Percentiles rank a stretch among this genome's conserved stretches.
These are phyloP conservation scores for Fagopyrum homotropicum DNA, from an alignment of 148 eudicot species.

Conservation along the genomic window DNA sequence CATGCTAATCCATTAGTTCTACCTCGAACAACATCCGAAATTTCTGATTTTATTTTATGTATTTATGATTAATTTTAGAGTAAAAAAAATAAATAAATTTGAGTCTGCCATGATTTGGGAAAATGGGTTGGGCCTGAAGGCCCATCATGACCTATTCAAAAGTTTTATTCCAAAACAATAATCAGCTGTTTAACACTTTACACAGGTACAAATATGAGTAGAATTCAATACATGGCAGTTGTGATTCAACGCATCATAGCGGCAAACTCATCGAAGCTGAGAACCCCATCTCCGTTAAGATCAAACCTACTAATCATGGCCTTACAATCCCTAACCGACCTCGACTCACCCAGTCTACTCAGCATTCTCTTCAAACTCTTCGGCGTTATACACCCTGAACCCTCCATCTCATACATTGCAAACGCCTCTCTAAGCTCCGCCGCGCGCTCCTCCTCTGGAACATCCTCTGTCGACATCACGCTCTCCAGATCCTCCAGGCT, in stretches of 20 bases:
- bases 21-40: too few relatives aligned
- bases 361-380: slow-evolving; percentile 35
- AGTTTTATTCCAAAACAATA: too few relatives aligned
- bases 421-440: slow-evolving; percentile 35
- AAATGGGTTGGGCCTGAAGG: too few relatives aligned
- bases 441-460: slow-evolving; percentile 28
- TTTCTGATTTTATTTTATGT: too few relatives aligned
- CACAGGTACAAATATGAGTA: too few relatives aligned
- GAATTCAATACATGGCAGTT: too few relatives aligned
- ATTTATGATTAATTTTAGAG: too few relatives aligned
- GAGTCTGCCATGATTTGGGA: too few relatives aligned
- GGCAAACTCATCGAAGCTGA: slow-evolving; percentile 28
- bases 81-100: too few relatives aligned
- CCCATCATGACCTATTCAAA: too few relatives aligned
- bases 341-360: slow-evolving; percentile 22
- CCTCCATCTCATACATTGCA: slow-evolving; percentile 27
- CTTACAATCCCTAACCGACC: slow-evolving; percentile 20
- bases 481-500: slow-evolving; percentile 8
- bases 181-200: too few relatives aligned
- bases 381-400: slow-evolving; percentile 15
- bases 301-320: slow-evolving; percentile 24
- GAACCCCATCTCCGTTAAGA: slow-evolving; percentile 27
- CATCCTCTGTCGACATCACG: slow-evolving; percentile 30
- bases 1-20: too few relatives aligned
- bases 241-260: slow-evolving; percentile 20